Percentiles rank a stretch among this genome's conserved stretches.
Evolutionary conservation across 495 filamentous ascomycete species (phyloP).

Genomic region (Daldinia concentrica): DNA sequence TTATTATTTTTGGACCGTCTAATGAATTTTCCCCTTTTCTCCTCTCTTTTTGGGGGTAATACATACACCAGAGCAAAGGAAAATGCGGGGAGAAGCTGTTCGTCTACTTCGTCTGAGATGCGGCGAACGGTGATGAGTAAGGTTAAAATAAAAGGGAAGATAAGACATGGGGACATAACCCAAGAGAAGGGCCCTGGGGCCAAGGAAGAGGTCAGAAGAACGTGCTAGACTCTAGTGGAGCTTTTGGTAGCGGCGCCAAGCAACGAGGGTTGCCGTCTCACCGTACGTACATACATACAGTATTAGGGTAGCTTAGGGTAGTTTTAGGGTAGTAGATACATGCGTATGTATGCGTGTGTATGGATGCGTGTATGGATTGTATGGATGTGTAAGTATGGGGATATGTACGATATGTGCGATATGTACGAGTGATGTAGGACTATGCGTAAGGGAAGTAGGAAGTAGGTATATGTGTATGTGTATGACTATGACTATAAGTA

Average conservation of each 20-base stretch:
- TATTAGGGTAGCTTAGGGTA: background rate
- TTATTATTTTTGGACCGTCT: slow-evolving; percentile 6
- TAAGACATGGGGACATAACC: slow-evolving; percentile 29
- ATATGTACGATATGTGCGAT: background rate
- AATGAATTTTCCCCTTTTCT: slow-evolving; percentile 13
- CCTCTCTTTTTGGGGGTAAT: slow-evolving; percentile 39
- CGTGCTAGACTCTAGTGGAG: slow-evolving; percentile 42
- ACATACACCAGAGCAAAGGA: slow-evolving; percentile 12
- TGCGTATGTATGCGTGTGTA: background rate
- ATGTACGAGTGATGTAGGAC: background rate
- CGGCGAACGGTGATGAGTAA: slow-evolving; percentile 42
- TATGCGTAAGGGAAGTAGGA: background rate
- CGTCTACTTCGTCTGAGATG: slow-evolving; percentile 32
- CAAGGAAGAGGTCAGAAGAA: slow-evolving; percentile 41
- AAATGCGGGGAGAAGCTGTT: slow-evolving; percentile 48
- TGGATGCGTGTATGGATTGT: background rate
- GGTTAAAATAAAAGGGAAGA: slow-evolving; percentile 27
- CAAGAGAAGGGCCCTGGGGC: slow-evolving; percentile 17
- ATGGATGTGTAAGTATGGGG: background rate
- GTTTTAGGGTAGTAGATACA: background rate
- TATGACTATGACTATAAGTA: background rate
- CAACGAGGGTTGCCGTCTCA: slow-evolving; percentile 37
- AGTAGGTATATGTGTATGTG: background rate
- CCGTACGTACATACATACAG: slow-evolving; percentile 30
- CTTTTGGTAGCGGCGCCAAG: slow-evolving; percentile 32